A percentile compares a stretch with the other conserved stretches of the same genome.
Evolutionary conservation across 2,329 filamentous ascomycete species (phyloP).

Genomic region (Cryphonectria parasitica): DNA sequence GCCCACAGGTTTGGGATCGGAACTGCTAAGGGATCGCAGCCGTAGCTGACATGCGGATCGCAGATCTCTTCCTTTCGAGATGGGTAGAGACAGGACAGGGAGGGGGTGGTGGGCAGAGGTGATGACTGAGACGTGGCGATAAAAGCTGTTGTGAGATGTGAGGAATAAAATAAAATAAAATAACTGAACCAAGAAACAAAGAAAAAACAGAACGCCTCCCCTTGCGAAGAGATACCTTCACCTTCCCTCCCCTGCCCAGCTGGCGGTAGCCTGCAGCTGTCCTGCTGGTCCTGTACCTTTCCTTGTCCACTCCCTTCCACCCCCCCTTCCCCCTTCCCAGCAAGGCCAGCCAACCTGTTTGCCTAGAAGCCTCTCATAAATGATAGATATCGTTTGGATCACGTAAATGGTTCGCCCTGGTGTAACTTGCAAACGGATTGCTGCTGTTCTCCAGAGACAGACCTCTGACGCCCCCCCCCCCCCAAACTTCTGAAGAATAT

Average conservation of each 20-base stretch:
- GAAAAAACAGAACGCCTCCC: no score
- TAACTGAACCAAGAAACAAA: no score
- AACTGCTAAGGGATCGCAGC: background rate
- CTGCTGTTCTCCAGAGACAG: no score
- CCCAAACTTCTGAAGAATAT: no score
- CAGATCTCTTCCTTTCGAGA: background rate
- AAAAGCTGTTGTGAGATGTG: background rate
- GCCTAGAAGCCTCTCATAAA: background rate
- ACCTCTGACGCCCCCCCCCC: no score
- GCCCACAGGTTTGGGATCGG: background rate
- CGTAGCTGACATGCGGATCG: background rate
- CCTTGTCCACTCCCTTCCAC: background rate
- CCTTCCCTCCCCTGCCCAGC: no score
- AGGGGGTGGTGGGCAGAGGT: no score
- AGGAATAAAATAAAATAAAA: no score
- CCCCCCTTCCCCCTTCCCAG: background rate
- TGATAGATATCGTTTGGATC: background rate
- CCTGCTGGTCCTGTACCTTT: background rate
- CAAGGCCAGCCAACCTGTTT: background rate
- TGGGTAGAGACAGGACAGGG: background rate
- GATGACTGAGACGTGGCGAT: background rate
- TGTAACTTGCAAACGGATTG: background rate
- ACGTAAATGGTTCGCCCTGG: background rate
- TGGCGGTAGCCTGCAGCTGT: background rate
- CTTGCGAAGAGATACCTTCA: no score